These are phyloP conservation scores for Bryoglossum gracile DNA, from an alignment of 495 filamentous ascomycete genomes.

Conservation along the genomic window DNA sequence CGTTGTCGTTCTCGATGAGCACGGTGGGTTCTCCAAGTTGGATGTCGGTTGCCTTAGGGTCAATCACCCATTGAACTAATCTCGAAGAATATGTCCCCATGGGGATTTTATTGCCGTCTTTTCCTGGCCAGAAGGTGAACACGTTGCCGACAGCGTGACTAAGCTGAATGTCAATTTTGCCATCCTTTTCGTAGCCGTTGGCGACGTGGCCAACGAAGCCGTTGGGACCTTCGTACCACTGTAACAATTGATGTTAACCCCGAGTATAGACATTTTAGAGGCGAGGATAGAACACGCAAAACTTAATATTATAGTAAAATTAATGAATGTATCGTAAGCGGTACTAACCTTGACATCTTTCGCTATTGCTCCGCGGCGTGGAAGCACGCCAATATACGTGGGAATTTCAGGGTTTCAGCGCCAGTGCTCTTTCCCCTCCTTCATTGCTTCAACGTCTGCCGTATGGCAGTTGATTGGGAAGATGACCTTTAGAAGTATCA, in stretches of 20 bases:
- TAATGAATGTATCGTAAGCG: no score
- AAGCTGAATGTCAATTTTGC: conserved; percentile 2
- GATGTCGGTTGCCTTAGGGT: background rate
- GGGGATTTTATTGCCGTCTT: conserved; percentile 19
- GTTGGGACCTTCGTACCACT: conserved; percentile 28
- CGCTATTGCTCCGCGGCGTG: conserved; percentile 18
- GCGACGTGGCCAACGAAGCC: conserved; percentile 25
- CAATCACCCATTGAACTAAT: conserved; percentile 19
- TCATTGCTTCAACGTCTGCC: conserved; percentile 27
- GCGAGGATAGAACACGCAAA: no score
- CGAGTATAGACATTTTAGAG: no score
- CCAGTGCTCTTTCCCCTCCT: conserved; percentile 30
- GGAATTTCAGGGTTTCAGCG: conserved; percentile 26
- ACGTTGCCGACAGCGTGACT: conserved; percentile 18
- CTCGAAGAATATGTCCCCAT: conserved; percentile 14
- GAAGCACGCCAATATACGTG: conserved; percentile 27
- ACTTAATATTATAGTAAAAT: no score
- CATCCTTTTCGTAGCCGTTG: conserved; percentile 27
- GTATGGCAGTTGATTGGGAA: conserved; percentile 27
- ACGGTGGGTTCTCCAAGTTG: conserved; percentile 20
- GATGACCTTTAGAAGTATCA: conserved; percentile 13
- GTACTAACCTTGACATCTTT: conserved; percentile 25
- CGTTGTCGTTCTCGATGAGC: conserved; percentile 37
- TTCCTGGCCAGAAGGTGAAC: conserved; percentile 28
- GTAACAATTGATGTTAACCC: no score